Evolutionary conservation across 2,329 filamentous ascomycete genomes (phyloP), one percentile per base, ranked within the genome.

Genomic region (Diaporthe amygdali): DNA sequence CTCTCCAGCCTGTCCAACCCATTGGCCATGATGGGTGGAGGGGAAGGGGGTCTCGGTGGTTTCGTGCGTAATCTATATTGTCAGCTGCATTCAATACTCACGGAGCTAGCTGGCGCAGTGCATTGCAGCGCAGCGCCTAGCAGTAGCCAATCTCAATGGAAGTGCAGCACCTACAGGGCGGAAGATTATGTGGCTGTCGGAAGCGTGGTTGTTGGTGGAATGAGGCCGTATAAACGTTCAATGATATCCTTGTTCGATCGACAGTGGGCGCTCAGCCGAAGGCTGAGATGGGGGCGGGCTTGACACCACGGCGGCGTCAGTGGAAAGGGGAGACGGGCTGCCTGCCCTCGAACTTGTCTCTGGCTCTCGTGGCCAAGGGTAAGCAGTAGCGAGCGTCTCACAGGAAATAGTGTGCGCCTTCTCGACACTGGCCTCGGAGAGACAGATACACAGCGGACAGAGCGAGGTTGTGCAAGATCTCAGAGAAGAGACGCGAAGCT

Each of bases 1-100:
- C 82, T 83, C 79, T 89, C 87, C 54, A 90, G 78, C 70, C 75
- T 81, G 72, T 86, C 86, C 52, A 88, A 80, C 15, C 85, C 80
- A 75, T 82, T 84, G 67, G 86, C 81, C 87, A 89, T 87, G 67
- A 73, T 82, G 70, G 71, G 66, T 30, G 63, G 69, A 39, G 14
- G 47, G 27, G 25, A 25, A 34, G 27, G 41, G n/a, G 54, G 39
- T 68, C 39, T 46, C 39, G 66, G 46, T 32, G 66, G 64, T 47
- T 69, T 54, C 74, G 71, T 74, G 72, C 69, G 69, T 71, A 72
- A 61, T 69, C 70, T 73, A 75, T 61, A 30, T 71, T 67, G 70
- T 77, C 69, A 76, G 73, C 59, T 72, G 56, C 27, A 71, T 55
- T 47, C 71, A 37, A 34, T 52, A 56, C 25, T 46, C 22, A 41